These are phyloP conservation scores for Funneliformis mosseae DNA, from an alignment of 192 early-diverging fungal genomes.

Conservation along the genomic window DNA sequence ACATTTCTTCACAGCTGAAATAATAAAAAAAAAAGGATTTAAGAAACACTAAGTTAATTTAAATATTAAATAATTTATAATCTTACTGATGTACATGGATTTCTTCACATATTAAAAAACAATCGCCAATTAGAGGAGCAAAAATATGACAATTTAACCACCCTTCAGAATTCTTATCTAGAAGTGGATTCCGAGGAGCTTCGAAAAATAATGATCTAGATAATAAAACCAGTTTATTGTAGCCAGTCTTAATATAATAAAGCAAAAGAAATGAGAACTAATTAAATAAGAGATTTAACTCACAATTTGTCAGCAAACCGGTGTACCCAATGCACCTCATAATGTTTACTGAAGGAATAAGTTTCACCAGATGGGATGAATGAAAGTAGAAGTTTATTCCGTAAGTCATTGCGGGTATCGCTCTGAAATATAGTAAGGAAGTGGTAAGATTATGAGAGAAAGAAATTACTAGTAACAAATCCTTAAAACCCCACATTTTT, in stretches of 20 bases:
- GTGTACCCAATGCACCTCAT: slow-evolving; percentile 25
- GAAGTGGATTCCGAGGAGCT: slow-evolving; percentile 16
- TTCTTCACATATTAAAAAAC: slow-evolving; percentile 22
- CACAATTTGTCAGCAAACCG: slow-evolving; percentile 32
- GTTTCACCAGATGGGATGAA: slow-evolving; percentile 9
- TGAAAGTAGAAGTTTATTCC: background rate
- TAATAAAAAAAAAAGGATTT: slow-evolving; percentile 3
- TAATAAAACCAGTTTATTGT: background rate
- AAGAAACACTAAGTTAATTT: background rate
- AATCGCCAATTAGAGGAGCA: slow-evolving; percentile 10
- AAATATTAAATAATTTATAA: background rate
- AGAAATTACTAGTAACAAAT: slow-evolving; percentile 18
- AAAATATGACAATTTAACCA: slow-evolving; percentile 28
- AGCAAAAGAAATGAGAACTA: slow-evolving; percentile 9
- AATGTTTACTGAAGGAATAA: slow-evolving; percentile 30
- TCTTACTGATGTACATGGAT: slow-evolving; percentile 17
- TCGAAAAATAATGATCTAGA: slow-evolving; percentile 24
- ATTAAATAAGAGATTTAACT: slow-evolving; percentile 3
- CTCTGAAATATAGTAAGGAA: slow-evolving; percentile 10
- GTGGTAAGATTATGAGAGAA: background rate
- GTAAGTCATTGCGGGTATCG: slow-evolving; percentile 15
- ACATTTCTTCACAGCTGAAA: slow-evolving; percentile 23
- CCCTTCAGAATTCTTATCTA: slow-evolving; percentile 19
- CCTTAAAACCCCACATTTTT: slow-evolving; percentile 17
- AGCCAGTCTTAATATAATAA: slow-evolving; percentile 4